Conservation (phyloP, 305 asterid species). For the Solanum hybrid region DNA sequence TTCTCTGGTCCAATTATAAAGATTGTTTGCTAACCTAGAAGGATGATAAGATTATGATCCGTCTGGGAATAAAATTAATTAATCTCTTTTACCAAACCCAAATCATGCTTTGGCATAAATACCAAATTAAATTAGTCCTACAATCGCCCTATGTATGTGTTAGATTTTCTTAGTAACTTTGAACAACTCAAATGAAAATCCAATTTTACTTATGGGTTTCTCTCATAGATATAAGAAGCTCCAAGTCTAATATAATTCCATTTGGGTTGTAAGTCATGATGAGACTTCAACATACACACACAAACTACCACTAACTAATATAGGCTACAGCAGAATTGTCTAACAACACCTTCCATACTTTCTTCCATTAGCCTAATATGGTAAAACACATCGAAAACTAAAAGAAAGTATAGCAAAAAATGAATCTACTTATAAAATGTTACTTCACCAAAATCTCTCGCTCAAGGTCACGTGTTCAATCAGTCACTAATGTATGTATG, state of each 20-base stretch:
- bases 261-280: neutral
- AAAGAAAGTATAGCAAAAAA: neutral
- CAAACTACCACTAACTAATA: neutral
- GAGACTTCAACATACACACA: neutral
- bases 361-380: neutral
- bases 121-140: neutral
- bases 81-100: neutral
- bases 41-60: neutral
- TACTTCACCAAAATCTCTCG: neutral
- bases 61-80: neutral
- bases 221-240: neutral
- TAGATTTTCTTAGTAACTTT: neutral
- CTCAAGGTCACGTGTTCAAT: neutral
- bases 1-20: neutral
- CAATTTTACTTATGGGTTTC: neutral
- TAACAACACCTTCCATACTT: neutral
- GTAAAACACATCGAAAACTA: neutral
- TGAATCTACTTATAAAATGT: neutral
- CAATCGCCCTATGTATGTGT: neutral
- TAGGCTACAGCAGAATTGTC: neutral
- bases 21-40: neutral
- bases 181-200: neutral
- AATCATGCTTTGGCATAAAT: neutral
- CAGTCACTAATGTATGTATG: too few relatives aligned
- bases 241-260: neutral